These are phyloP conservation scores for Candida ulmi DNA, from an alignment of 805 yeast species.

Conservation along the genomic window DNA sequence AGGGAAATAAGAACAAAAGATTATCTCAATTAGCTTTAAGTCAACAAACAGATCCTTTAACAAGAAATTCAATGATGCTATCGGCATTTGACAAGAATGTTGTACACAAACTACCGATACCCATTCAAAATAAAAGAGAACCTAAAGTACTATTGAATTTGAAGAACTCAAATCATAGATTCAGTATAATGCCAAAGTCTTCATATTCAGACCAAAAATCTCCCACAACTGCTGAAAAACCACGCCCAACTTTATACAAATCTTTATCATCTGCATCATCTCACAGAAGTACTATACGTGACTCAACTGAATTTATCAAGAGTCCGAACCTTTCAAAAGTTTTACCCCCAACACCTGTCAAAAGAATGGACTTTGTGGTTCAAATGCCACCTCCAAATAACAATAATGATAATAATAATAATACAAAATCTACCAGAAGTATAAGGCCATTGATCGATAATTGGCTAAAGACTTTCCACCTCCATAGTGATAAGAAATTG, in stretches of 20 bases:
- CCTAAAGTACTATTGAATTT: constrained; percentile 18
- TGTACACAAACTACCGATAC: constrained; percentile 18
- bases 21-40: constrained; percentile 32
- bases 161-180: constrained; percentile 21
- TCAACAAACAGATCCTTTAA: constrained; percentile 32
- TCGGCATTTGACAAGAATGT: constrained; percentile 22
- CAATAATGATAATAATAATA: constrained; percentile 9
- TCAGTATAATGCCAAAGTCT: constrained; percentile 4
- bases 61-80: constrained; percentile 36
- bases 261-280: constrained; percentile 15
- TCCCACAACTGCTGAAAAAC: constrained; percentile 1
- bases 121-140: constrained; percentile 5
- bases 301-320: constrained; percentile 37
- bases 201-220: neutral
- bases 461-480: constrained; percentile 17
- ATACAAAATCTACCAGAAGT: constrained; percentile 10
- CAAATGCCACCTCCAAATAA: constrained; percentile 22
- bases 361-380: constrained; percentile 45
- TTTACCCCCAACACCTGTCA: constrained; percentile 65
- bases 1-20: constrained; percentile 23
- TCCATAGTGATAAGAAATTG: constrained; percentile 8
- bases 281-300: constrained; percentile 16
- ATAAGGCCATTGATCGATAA: constrained; percentile 16
- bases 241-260: constrained; percentile 10
- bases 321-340: constrained; percentile 38